Base-by-base conservation (phyloP, 169 alveolate genomes). In the Eimeria tenella region DNA sequence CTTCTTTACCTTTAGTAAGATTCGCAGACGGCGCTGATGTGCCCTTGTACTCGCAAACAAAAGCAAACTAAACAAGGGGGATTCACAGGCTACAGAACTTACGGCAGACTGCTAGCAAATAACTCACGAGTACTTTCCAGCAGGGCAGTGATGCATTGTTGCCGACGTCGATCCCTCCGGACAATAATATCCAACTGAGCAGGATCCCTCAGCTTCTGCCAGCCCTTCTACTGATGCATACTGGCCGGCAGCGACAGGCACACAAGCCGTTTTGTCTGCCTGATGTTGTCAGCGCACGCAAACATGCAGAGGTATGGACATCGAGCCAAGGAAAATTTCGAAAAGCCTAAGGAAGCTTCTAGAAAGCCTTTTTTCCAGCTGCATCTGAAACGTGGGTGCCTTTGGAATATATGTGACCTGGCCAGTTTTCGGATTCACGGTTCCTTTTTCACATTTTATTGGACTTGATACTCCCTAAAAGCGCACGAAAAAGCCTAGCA, bases 351-450 rank as follows among this genome's bases (percentile, higher is more conserved):
- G 70, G 68, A 60, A 60, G 42, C 42, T 31, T 31, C 42, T 31
- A 31, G 42, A 31, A 31, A 1, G 0, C 42, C 42, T 31, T 31
- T 31, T 2, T 31, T 0, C 42, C 42, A 31, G 42, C 42, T 31
- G 42, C 42, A 31, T 31, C 42, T 31, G 42, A 31, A 2, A 31
- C 2, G 42, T 31, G 15, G 1, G 11, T 74, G 84, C 4, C 65
- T 19, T 7, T 13, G 77, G 91, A 42, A 42, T 42, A 21, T 10
- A 49, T 56, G 79, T 60, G 77, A 83, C 91, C 91, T 83, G 91
- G 91, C 91, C 91, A 17, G 79, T 4, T n/a, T 83, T 83, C 7
- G 91, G 91, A n/a, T 83, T 83, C 23, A 83, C 77, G 13, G 79
- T 83, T 58, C 91, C 91, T 17, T 60, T 62, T 15, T 4, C 49